A percentile compares a stretch with the other conserved stretches of the same genome.
These are phyloP conservation scores for Ceratopteris richardii DNA, from an alignment of 75 land plant genomes.

Conservation along the genomic window DNA sequence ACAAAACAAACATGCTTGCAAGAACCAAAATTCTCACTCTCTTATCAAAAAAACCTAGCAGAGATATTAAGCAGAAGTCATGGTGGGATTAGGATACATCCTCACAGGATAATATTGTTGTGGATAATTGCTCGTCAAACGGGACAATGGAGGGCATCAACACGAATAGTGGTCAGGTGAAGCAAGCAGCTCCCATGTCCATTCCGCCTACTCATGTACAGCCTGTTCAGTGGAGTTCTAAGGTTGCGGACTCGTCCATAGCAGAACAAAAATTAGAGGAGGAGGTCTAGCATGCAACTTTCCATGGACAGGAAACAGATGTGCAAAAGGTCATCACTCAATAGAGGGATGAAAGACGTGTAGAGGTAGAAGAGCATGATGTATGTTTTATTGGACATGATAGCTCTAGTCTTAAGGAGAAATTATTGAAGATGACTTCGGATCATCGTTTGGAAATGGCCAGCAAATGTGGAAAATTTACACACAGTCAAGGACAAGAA, in stretches of 20 bases:
- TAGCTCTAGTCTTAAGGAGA: slow-evolving; percentile 74
- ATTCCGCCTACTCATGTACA: not conserved
- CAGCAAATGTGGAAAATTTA: slow-evolving; percentile 52
- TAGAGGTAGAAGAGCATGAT: slow-evolving; percentile 33
- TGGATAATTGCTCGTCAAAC: not conserved
- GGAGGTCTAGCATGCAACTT: slow-evolving; percentile 3
- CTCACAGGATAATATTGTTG: slow-evolving; percentile 9
- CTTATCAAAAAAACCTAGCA: slow-evolving; percentile 2
- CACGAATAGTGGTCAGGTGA: not conserved
- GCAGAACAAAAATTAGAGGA: not conserved
- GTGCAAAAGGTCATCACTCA: slow-evolving; percentile 48
- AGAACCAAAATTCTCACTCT: no score
- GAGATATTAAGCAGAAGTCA: slow-evolving; percentile 15
- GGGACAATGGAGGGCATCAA: not conserved
- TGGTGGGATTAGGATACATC: slow-evolving; percentile 29
- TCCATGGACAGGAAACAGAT: slow-evolving; percentile 38
- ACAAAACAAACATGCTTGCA: no score
- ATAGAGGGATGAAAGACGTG: slow-evolving; percentile 30
- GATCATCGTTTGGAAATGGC: slow-evolving; percentile 83
- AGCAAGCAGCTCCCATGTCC: slow-evolving; percentile 3
- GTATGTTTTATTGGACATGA: slow-evolving; percentile 60
- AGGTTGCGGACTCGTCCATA: not conserved
- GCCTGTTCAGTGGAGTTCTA: not conserved
- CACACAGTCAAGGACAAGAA: slow-evolving; percentile 43
- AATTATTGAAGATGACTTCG: slow-evolving; percentile 72